phyloP scores from a whole-genome alignment of 192 early-diverging fungal genomes.

The Coemansia sp. region DNA sequence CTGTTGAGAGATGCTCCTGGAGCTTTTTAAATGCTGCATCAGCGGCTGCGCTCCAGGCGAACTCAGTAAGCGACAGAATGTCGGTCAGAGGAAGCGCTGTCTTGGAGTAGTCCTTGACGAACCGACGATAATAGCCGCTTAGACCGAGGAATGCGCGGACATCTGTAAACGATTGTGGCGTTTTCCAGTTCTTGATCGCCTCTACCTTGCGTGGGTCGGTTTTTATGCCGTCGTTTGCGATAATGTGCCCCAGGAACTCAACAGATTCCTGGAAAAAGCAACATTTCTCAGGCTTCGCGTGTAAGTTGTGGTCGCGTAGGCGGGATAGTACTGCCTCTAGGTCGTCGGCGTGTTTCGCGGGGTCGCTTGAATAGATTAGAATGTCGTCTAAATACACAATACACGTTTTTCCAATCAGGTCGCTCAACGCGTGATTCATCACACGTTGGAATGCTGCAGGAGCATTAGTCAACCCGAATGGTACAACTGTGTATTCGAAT shows the following conservation, averaged over 20 bases:
- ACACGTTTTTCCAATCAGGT: constrained; percentile 25
- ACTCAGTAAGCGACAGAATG: constrained; percentile 11
- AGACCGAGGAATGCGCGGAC: not conserved
- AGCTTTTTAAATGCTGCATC: constrained; percentile 3
- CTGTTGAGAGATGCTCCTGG: constrained; percentile 1
- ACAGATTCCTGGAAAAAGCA: constrained; percentile 5
- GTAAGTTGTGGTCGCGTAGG: not conserved
- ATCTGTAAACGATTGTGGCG: not conserved
- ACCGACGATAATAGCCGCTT: constrained; percentile 3
- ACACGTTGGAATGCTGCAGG: constrained; percentile 60
- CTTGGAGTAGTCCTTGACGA: constrained; percentile 4
- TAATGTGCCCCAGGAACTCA: constrained; percentile 4
- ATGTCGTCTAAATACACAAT: not conserved
- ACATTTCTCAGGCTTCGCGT: constrained; percentile 4
- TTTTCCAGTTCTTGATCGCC: constrained; percentile 1
- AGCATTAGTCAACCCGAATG: constrained; percentile 65
- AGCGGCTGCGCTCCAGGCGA: not conserved
- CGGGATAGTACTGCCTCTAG: not conserved
- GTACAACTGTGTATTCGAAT: constrained; percentile 62
- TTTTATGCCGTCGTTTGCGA: not conserved
- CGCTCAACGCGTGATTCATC: constrained; percentile 52
- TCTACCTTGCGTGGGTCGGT: not conserved
- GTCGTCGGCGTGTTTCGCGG: not conserved
- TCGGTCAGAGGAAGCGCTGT: not conserved
- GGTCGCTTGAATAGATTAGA: not conserved